These are phyloP conservation scores for Rhodotorula mucilaginosa DNA, from an alignment of 1,284 basidiomycete genomes.

Conservation along the genomic window DNA sequence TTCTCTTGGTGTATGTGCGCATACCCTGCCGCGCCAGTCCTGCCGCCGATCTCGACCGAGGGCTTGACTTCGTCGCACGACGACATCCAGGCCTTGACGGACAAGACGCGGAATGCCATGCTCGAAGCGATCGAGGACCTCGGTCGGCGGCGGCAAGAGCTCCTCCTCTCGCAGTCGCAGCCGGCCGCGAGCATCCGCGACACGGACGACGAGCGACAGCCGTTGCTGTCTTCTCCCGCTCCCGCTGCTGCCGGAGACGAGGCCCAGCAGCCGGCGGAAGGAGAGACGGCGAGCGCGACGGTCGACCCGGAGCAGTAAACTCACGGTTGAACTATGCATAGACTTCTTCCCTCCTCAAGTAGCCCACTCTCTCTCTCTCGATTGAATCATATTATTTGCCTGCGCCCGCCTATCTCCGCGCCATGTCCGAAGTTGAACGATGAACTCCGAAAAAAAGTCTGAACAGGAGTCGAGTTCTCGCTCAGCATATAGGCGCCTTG, in stretches of 20 bases:
- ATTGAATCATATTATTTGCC: no score
- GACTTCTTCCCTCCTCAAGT: no score
- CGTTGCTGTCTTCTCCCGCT: not conserved
- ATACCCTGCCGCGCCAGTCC: slow-evolving; percentile 55
- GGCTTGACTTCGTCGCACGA: slow-evolving; percentile 58
- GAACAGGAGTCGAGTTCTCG: no score
- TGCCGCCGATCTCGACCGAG: slow-evolving; percentile 72
- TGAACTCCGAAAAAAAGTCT: no score
- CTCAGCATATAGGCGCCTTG: no score
- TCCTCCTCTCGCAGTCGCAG: not conserved
- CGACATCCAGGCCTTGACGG: slow-evolving; percentile 64
- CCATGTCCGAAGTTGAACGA: no score
- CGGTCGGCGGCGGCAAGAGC: slow-evolving; percentile 27
- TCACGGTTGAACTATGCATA: no score
- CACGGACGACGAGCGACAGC: not conserved
- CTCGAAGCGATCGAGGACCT: slow-evolving; percentile 54
- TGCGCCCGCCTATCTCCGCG: no score
- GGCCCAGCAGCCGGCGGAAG: not conserved
- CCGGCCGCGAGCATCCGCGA: not conserved
- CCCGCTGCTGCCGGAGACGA: not conserved
- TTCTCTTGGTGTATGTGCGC: not conserved
- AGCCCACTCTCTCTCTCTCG: no score
- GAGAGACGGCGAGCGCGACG: slow-evolving; percentile 2
- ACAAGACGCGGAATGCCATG: slow-evolving; percentile 69
- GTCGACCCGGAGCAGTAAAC: not conserved